These are phyloP conservation scores for Phylloporus rhodoxanthus DNA, from an alignment of 768 basidiomycete species.

Conservation along the genomic window DNA sequence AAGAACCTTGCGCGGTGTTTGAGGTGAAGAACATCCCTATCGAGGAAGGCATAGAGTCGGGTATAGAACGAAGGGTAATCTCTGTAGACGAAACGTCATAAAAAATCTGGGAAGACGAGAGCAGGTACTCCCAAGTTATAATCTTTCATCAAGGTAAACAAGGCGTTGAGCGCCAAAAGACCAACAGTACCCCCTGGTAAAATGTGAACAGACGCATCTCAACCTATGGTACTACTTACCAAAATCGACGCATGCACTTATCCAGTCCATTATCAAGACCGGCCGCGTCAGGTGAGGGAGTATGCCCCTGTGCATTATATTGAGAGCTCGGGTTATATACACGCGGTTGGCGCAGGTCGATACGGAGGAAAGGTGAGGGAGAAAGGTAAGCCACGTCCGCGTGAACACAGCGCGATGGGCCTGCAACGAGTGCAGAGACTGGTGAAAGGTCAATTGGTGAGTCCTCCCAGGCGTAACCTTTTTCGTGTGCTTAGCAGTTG, in stretches of 20 bases:
- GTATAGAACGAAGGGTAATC: constrained; percentile 97
- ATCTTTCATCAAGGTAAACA: constrained; percentile 86
- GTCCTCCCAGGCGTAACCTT: constrained; percentile 40
- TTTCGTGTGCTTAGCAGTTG: constrained; percentile 33
- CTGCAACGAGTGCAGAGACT: constrained; percentile 67
- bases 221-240: constrained; percentile 40
- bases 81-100: constrained; percentile 37
- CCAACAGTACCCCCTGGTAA: constrained; percentile 72
- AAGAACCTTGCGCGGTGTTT: constrained; percentile 95
- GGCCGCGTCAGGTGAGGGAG: constrained; percentile 78
- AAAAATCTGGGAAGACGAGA: not conserved
- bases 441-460: constrained; percentile 65
- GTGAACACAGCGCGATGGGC: constrained; percentile 82
- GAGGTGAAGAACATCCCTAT: constrained; percentile 81
- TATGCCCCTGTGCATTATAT: constrained; percentile 77
- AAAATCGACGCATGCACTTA: constrained; percentile 74
- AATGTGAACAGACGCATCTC: not conserved
- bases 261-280: constrained; percentile 87
- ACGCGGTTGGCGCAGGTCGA: constrained; percentile 28
- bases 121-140: constrained; percentile 75
- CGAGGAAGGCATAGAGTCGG: constrained; percentile 83
- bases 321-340: constrained; percentile 54
- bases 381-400: constrained; percentile 67
- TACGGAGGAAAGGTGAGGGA: constrained; percentile 51
- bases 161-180: constrained; percentile 82